Percentiles rank a stretch among this genome's conserved stretches.
These are phyloP conservation scores for Akanthomyces muscarius DNA, from an alignment of 2,329 filamentous ascomycete genomes.

Conservation along the genomic window DNA sequence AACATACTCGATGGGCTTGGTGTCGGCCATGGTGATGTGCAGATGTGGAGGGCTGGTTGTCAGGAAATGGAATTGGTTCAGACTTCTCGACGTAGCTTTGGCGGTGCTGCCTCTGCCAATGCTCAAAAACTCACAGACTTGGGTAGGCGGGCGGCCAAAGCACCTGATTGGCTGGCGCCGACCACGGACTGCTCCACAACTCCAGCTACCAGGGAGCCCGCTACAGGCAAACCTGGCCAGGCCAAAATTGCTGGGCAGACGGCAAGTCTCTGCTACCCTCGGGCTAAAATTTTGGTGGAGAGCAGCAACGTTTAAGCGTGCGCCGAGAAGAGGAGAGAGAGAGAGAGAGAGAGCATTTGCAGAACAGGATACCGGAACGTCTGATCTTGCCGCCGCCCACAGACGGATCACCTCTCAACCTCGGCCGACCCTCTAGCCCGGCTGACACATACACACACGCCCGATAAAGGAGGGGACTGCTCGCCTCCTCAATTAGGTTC, in stretches of 20 bases:
- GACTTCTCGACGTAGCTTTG: constrained; percentile 2
- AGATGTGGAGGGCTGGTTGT: neutral
- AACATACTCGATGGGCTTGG: constrained; percentile 65
- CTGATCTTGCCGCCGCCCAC: constrained; percentile 9
- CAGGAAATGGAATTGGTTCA: neutral
- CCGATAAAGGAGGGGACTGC: constrained; percentile 6
- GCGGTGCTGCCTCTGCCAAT: constrained; percentile 6
- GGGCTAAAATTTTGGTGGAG: constrained; percentile 26
- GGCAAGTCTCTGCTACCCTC: constrained; percentile 23
- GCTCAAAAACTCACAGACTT: constrained; percentile 17
- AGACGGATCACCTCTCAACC: neutral
- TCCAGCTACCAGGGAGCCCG: neutral
- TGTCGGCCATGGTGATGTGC: constrained; percentile 52
- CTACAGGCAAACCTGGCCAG: neutral
- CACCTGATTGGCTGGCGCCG: constrained; percentile 6
- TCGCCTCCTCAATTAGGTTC: constrained; percentile 15
- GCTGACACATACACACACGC: constrained; percentile 14
- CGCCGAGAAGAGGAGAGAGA: constrained; percentile 11
- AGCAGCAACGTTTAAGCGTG: constrained; percentile 3
- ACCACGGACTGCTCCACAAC: neutral
- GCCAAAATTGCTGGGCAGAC: constrained; percentile 3
- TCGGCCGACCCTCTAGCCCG: constrained; percentile 9
- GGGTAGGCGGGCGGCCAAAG: neutral
- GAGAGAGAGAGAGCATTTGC: constrained; percentile 2
- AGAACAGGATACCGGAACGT: constrained; percentile 12